Base-by-base conservation (phyloP, 139 green algal genomes). In the Coelastrella sp. region DNA sequence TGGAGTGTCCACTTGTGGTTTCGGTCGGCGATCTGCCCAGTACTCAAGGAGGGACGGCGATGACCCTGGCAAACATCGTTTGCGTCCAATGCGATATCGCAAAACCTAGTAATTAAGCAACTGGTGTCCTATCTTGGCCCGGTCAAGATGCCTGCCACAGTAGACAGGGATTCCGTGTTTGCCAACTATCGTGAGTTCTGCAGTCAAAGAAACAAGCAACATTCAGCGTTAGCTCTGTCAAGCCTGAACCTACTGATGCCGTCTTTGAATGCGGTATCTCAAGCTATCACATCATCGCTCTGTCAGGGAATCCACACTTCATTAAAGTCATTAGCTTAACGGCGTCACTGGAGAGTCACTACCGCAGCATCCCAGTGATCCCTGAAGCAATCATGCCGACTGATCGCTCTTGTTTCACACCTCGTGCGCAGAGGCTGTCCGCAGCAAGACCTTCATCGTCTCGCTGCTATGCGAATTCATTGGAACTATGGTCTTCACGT, bases 361-460 rank as follows among this genome's bases (percentile, higher is more conserved):
- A 49, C 35, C 35, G 35, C 35, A 49, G 35, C 35, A 49, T 49
- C 35, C 35, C 35, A 49, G 35, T 49, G 35, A 49, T 49, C 35
- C 35, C 35, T 49, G 35, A 49, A 49, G 35, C 35, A 49, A 49
- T 49, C 35, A 49, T 49, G 35, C 35, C 35, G 35, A 49, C 35
- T 49, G 35, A 49, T 49, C 35, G 35, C 35, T 49, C 35, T 49
- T 49, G 35, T 49, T 3, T 49, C 35, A 49, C 35, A 49, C 35
- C 35, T n/a, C 15, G 22, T 35, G 73, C 73, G 35, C 35, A 58
- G 25, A 89, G 85, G n/a, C 73, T 27, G 17, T 90, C 59, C 82
- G 57, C 15, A 84, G 73, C 73, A 90, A 90, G 85, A 90, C 85
- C 14, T 90, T 90, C 57, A 12, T 84, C 7, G 85, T 90, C 72